Evolutionary conservation across 345 rosid species (phyloP), one percentile per base, ranked within the genome.

Genomic region (Populus deltoides): DNA sequence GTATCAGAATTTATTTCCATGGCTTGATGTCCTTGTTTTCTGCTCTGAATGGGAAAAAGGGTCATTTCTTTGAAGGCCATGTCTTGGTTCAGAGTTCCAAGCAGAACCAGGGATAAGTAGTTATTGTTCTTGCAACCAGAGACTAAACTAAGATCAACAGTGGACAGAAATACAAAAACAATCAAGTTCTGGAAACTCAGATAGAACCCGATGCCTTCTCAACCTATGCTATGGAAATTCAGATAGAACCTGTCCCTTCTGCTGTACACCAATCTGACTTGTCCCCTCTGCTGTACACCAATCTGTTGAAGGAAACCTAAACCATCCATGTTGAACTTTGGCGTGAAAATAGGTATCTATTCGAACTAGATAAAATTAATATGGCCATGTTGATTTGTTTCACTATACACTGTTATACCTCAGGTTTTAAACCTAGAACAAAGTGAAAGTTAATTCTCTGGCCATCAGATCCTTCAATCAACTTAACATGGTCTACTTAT

Each of bases 361-460:
- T 62, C 11, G 45, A 15, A 16, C 41, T 8, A 31, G 27, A 75
- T 45, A 49, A 45, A 38, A 55, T 59, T 15, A 70, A 45, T 25
- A 33, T 35, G 51, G 57, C 67, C 76, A 29, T 24, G 55, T 24
- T 49, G 1, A 63, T 12, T 78, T 8, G 29, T 11, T 63, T 71
- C 51, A 71, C 66, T 17, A 65, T 51, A 35, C 75, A 78, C 62
- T 70, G 36, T 72, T 36, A 65, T 65, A 65, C 66, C 31, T 18
- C 65, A 47, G 66, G 57, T 45, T 55, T 71, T 33, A 33, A 63
- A 61, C 33, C 71, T 47, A 71, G 61, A 61, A 59, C 45, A 36
- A 72, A 72, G 53, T 24, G 66, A 59, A 4, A 33, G 75, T 35
- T 24, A 33, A 61, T 27, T 45, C 45, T 49, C 66, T 25, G 36